Evolutionary conservation across 139 green algal species (phyloP), one percentile per base, ranked within the genome.

Genomic region (Mychonastes homosphaera): DNA sequence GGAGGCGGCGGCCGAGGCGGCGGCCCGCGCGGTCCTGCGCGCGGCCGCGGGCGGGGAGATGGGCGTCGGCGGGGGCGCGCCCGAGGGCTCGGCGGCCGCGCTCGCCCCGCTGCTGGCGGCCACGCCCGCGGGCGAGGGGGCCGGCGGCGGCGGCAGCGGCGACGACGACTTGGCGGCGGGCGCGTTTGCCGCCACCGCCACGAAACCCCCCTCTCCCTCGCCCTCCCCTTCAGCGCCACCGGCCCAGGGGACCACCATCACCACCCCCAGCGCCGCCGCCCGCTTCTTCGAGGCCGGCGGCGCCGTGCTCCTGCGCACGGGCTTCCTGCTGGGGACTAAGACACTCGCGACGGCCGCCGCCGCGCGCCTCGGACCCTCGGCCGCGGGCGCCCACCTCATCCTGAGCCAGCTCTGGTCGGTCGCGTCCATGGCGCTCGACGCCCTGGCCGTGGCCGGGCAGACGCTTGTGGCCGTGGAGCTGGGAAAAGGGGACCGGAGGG

Each of bases 391-490:
- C 2, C 84, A 91, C 59, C 82, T 88, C 45, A 64, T 87, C 35
- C 64, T 78, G 8, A 72, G 70, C 44, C 82, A 91, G 72, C 40
- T 91, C 12, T 91, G 84, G 84, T 41, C 83, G 62, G 66, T 89
- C n/a, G 62, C 70, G 30, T 74, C 53, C 6, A 64, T 91, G 13
- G 30, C 83, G 10, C 54, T 81, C 0, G 84, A 91, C 58, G 80
- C 79, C 0, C 69, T 91, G 36, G 84, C 84, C 0, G 75, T 91
- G 0, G 56, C 78, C 1, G 84, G 76, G 19, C 82, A 90, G 60
- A 74, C 61, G 21, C 47, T 89, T 38, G 64, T 91, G 49, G 84
- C 84, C 2, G 73, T 81, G 10, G 35, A 69, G 18, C 60, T 84
- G 6, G 67, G 66, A n/a, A 53, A 35, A 49, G 53, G 40, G 10